Evolutionary conservation across 2,329 filamentous ascomycete species (phyloP).

Genomic region (Ophiostoma pallidulum): DNA sequence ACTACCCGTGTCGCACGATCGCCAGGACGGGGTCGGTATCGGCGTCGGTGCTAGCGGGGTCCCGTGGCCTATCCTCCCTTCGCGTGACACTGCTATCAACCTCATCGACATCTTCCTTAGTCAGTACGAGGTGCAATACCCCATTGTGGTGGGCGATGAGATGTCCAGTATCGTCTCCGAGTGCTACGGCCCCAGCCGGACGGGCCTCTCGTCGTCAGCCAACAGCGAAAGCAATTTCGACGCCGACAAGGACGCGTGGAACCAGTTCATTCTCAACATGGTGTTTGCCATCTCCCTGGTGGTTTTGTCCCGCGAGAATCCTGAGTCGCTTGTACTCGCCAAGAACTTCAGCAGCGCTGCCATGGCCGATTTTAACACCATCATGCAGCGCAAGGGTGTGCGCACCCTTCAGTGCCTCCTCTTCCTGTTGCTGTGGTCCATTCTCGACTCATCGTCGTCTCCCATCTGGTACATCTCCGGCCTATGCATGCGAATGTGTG

Average conservation of each 20-base stretch:
- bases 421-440: slow-evolving; percentile 17
- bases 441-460: slow-evolving; percentile 16
- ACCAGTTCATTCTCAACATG: slow-evolving; percentile 19
- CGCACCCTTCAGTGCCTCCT: slow-evolving; percentile 18
- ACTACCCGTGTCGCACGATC: too few relatives aligned
- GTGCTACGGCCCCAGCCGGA: slow-evolving; percentile 1
- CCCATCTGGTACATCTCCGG: slow-evolving; percentile 21
- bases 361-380: slow-evolving; percentile 15
- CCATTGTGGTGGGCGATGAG: slow-evolving; percentile 17
- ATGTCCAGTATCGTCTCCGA: slow-evolving; percentile 8
- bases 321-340: slow-evolving; percentile 15
- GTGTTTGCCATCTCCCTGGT: slow-evolving; percentile 16
- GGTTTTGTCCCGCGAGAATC: slow-evolving; percentile 16
- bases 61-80: slow-evolving; percentile 7
- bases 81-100: slow-evolving; percentile 15
- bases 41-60: too few relatives aligned
- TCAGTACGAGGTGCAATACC: slow-evolving; percentile 20
- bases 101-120: slow-evolving; percentile 18
- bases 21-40: too few relatives aligned
- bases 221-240: too few relatives aligned
- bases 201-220: too few relatives aligned
- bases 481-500: slow-evolving; percentile 19
- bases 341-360: slow-evolving; percentile 16
- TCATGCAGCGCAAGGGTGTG: slow-evolving; percentile 18
- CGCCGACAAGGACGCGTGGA: slow-evolving; percentile 9